These are phyloP conservation scores for Cladosporium sp. DNA, from an alignment of 2,329 filamentous ascomycete genomes.

Conservation along the genomic window DNA sequence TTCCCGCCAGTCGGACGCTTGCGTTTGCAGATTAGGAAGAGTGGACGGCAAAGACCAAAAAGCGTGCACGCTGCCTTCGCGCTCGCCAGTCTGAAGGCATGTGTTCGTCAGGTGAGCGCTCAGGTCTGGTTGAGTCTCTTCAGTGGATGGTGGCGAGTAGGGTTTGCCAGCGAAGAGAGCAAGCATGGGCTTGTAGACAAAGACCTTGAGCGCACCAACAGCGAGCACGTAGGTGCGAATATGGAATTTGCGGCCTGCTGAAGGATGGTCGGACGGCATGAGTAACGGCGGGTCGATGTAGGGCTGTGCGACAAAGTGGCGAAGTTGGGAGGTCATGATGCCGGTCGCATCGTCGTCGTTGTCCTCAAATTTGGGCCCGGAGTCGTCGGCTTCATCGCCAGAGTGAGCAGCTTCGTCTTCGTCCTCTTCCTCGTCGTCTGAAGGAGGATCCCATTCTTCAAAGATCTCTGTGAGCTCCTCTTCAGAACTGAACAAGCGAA, in stretches of 20 bases:
- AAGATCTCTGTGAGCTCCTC: constrained; percentile 84
- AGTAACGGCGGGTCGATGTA: constrained; percentile 91
- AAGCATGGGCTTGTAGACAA: constrained; percentile 88
- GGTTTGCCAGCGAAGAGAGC: constrained; percentile 81
- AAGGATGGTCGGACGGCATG: constrained; percentile 51
- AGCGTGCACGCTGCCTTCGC: constrained; percentile 64
- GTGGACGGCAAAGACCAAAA: constrained; percentile 69
- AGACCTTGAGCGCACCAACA: constrained; percentile 74
- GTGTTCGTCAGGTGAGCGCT: constrained; percentile 90
- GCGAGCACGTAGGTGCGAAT: constrained; percentile 89
- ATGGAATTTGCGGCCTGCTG: constrained; percentile 80
- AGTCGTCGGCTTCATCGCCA: constrained; percentile 31
- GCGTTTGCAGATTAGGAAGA: constrained; percentile 31
- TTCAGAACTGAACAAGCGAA: constrained; percentile 83
- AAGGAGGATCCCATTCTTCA: constrained; percentile 83
- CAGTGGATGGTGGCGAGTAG: constrained; percentile 65
- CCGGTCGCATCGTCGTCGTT: constrained; percentile 51
- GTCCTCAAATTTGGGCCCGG: constrained; percentile 26
- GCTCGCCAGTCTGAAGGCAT: constrained; percentile 69
- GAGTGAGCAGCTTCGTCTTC: constrained; percentile 42
- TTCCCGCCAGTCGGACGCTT: constrained; percentile 52
- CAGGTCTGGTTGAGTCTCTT: constrained; percentile 54
- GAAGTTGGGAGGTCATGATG: constrained; percentile 84
- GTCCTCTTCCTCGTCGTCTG: constrained; percentile 65
- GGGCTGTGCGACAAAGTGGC: constrained; percentile 93